Evolutionary conservation across 2,329 filamentous ascomycete species (phyloP).

Genomic region (Ophiosphaerella narmari): DNA sequence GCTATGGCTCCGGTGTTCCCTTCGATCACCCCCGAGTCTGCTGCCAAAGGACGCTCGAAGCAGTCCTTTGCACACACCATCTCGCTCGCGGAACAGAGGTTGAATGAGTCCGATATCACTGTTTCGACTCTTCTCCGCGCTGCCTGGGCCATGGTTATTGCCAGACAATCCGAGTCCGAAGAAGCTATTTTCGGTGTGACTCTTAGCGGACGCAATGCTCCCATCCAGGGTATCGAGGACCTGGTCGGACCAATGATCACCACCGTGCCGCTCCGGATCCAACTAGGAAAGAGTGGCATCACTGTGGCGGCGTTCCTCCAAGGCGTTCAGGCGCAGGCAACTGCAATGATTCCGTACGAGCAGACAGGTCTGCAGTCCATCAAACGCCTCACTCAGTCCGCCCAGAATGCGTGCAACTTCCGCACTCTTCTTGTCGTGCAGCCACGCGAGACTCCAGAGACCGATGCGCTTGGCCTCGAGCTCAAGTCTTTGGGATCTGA

Average conservation of each 20-base stretch:
- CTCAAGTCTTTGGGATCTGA: background rate
- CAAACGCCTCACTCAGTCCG: background rate
- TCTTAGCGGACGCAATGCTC: constrained; percentile 14
- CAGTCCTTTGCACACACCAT: constrained; percentile 6
- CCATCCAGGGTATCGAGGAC: constrained; percentile 30
- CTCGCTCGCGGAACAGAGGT: background rate
- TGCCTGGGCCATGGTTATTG: constrained; percentile 16
- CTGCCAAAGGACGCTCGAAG: constrained; percentile 4
- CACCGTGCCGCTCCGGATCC: constrained; percentile 47
- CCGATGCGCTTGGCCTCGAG: constrained; percentile 10
- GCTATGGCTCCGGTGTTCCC: constrained; percentile 12
- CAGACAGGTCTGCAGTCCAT: constrained; percentile 46
- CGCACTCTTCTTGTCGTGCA: constrained; percentile 60
- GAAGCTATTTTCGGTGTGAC: constrained; percentile 19
- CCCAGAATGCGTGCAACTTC: constrained; percentile 44
- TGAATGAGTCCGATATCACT: constrained; percentile 2
- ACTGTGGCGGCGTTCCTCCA: constrained; percentile 13
- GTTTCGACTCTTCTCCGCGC: constrained; percentile 15
- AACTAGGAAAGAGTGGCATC: constrained; percentile 31
- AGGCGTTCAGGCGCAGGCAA: constrained; percentile 17
- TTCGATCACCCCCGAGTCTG: constrained; percentile 10
- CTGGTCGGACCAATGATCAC: constrained; percentile 44
- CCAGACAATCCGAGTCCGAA: constrained; percentile 15
- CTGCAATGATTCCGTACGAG: constrained; percentile 20
- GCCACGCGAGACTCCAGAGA: background rate